Percentiles rank a stretch among this genome's conserved stretches.
Evolutionary conservation across 768 basidiomycete genomes (phyloP).

Genomic region (Candolleomyces eurysporus): DNA sequence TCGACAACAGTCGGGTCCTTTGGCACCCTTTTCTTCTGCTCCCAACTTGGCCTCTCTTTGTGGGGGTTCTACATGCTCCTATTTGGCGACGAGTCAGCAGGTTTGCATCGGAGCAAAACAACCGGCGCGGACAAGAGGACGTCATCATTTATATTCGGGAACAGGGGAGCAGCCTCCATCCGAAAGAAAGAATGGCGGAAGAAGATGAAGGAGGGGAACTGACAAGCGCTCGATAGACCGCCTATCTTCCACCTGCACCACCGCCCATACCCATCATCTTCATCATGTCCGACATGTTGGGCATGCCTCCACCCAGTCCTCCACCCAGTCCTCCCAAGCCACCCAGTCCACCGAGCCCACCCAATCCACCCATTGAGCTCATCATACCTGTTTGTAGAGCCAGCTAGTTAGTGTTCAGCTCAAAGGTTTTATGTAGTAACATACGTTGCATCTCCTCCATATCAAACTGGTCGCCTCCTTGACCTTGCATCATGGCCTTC

Average conservation of each 20-base stretch:
- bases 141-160: conserved; percentile 76
- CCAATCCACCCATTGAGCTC: conserved; percentile 73
- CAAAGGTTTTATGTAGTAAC: conserved; percentile 17
- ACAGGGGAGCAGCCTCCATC: conserved; percentile 61
- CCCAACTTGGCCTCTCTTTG: conserved; percentile 50
- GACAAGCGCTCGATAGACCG: conserved; percentile 13
- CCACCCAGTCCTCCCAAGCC: conserved; percentile 55
- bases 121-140: conserved; percentile 84
- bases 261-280: conserved; percentile 87
- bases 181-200: conserved; percentile 60
- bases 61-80: conserved; percentile 59
- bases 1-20: conserved; percentile 56
- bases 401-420: neutral
- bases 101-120: conserved; percentile 51
- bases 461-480: conserved; percentile 85
- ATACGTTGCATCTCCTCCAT: conserved; percentile 94
- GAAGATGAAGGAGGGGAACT: conserved; percentile 21
- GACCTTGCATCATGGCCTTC: conserved; percentile 96
- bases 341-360: conserved; percentile 58
- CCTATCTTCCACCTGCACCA: conserved; percentile 30
- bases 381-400: conserved; percentile 67
- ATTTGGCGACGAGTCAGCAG: conserved; percentile 50
- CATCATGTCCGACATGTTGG: conserved; percentile 74
- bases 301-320: conserved; percentile 43
- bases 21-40: conserved; percentile 47